Evolutionary conservation across 306 rosid genomes (phyloP), one percentile per base, ranked within the genome.

Genomic region (Rosa multiflora): DNA sequence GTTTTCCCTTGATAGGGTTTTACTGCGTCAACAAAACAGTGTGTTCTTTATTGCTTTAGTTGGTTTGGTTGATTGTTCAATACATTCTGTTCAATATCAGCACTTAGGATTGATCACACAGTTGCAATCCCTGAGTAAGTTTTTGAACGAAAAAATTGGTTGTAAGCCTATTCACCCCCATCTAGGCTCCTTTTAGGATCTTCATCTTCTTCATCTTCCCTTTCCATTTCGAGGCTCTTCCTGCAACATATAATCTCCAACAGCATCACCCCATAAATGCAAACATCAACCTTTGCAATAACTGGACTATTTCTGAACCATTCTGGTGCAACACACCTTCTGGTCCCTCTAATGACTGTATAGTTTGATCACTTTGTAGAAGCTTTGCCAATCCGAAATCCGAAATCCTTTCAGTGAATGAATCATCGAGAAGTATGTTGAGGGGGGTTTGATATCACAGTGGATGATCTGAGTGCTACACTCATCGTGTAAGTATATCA

Each of bases 171-270:
- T 26, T 26, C 29, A 26, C 29, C 29, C 29, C 29, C 29, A 26
- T 26, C 29, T 26, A 26, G 29, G 29, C 29, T 26, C 29, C 29
- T 26, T 26, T 1, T 26, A 26, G 29, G 29, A 26, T 26, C 29
- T 26, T 26, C 29, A 26, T 18, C 53, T 67, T 70, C 56, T 26
- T 26, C 29, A 26, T 18, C 53, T 67, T 70, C 56, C 79, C 81
- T 37, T 78, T 8, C 74, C 51, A 78, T 20, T 74, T 79, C 86
- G n/a, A 37, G 56, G 75, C 83, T 26, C 53, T 71, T 20, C 26
- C 70, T 67, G 79, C 87, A 13, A 72, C 66, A 4, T 14, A 58
- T 58, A 58, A 58, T 21, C 64, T 58, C 64, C 35, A 58, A 58
- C 35, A 58, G 35, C 64, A 58, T 21, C 64, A 58, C 64, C 64